Evolutionary conservation across 1,139 yeast species (phyloP), one percentile per base, ranked within the genome.

Genomic region (Nematodospora anomalae): DNA sequence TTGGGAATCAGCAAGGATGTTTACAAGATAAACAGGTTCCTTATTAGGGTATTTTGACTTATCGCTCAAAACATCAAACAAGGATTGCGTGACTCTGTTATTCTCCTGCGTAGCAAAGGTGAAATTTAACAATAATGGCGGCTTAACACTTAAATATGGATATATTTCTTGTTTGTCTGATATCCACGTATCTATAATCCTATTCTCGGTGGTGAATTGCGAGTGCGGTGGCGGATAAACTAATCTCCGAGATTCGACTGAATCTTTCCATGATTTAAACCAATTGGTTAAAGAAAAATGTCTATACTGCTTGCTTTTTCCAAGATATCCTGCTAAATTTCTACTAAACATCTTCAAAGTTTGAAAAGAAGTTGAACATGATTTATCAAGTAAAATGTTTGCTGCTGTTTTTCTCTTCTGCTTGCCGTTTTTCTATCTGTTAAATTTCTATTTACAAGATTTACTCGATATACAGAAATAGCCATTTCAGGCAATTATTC

Each of bases 41-140:
- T 47, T 44, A 34, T 58, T 49, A 4, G 76, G 76, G 49, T 64
- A 70, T 49, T 71, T 71, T 20, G 68, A 69, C 15, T 80, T 71
- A 46, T 79, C 78, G 37, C 74, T 55, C 32, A 74, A 42, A 59
- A 73, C 40, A 70, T 79, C 54, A 75, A 77, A 82, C 40, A 87
- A 61, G 2, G 81, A 73, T 26, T 77, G 77, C 2, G 94, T 83
- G 33, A 84, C 70, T 44, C 70, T 70, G 53, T 83, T 80, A 44
- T 83, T 78, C 30, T 71, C 64, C 3, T 74, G 67, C 48, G 83
- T 87, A 6, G 88, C 87, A 40, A 81, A 68, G 1, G 90, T 84
- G 62, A 87, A 87, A 54, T 86, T 84, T 47, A 86, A 67, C 38
- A 86, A 59, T 37, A 85, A 59, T 2, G 95, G 94, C 26, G 75